Percentiles rank a stretch among this genome's conserved stretches.
Conservation (phyloP, 169 alveolate genomes). For the Eimeria praecox region DNA sequence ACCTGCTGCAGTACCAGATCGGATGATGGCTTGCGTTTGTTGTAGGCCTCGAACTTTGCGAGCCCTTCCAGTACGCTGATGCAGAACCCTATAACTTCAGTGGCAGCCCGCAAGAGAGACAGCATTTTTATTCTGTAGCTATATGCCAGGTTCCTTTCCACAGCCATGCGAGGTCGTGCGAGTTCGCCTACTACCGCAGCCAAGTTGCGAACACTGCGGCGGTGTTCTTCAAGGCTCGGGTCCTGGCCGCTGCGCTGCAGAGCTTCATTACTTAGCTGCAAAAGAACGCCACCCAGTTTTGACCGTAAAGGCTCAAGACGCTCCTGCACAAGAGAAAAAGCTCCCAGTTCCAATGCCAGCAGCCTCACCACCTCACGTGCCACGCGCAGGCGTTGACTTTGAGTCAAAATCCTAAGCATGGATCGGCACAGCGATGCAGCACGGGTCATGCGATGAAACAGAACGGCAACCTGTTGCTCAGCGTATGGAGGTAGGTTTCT, state of each 20-base stretch:
- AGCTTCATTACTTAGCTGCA: neutral
- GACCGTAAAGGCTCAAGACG: neutral
- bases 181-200: neutral
- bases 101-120: neutral
- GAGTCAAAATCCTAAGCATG: neutral
- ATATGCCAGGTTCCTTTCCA: neutral
- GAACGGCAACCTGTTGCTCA: neutral
- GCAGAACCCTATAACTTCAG: neutral
- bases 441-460: neutral
- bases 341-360: conserved; percentile 10
- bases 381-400: neutral
- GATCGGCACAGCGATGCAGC: neutral
- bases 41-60: neutral
- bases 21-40: neutral
- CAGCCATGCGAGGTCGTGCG: neutral
- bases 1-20: neutral
- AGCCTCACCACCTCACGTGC: conserved; percentile 20
- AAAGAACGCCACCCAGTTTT: neutral
- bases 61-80: neutral
- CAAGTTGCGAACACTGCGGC: neutral
- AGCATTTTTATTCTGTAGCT: neutral
- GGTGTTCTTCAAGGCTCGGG: neutral
- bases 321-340: neutral
- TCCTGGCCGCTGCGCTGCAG: conserved; percentile 24
- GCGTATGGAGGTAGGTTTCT: neutral